These are phyloP conservation scores for Recurvomyces mirabilis DNA, from an alignment of 495 filamentous ascomycete species.

Conservation along the genomic window DNA sequence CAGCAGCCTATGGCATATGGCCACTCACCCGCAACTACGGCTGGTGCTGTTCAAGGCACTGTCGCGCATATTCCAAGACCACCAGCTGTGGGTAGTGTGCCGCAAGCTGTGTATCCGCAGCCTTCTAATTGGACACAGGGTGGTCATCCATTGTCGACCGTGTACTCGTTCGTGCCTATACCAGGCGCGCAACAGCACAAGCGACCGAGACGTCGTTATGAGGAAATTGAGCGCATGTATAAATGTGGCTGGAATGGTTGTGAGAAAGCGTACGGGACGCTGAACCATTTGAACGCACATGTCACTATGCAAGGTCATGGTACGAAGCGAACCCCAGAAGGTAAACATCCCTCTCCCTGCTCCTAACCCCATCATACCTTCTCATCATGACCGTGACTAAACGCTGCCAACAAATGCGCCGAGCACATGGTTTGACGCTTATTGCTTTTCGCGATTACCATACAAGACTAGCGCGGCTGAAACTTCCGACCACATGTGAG, in stretches of 20 bases:
- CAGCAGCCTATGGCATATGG: constrained; percentile 37
- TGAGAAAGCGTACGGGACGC: constrained; percentile 92
- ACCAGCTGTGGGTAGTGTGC: constrained; percentile 27
- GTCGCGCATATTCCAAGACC: constrained; percentile 29
- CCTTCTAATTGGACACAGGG: constrained; percentile 24
- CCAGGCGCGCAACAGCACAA: constrained; percentile 97
- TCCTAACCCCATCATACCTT: too few species aligned
- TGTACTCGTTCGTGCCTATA: constrained; percentile 97
- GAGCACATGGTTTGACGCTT: too few species aligned
- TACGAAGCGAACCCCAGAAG: constrained; percentile 86
- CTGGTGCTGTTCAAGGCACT: constrained; percentile 27
- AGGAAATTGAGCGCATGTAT: constrained; percentile 99
- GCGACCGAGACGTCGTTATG: constrained; percentile 83
- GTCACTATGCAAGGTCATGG: constrained; percentile 98
- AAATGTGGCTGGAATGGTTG: constrained; percentile 98
- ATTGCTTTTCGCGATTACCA: too few species aligned
- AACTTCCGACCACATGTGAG: too few species aligned
- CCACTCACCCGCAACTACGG: constrained; percentile 44
- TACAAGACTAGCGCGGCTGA: constrained; percentile 10
- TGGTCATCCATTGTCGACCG: constrained; percentile 44
- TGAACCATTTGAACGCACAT: constrained; percentile 94
- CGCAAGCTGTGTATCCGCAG: neutral
- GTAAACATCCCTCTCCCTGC: constrained; percentile 41
- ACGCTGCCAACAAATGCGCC: too few species aligned
- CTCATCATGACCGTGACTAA: too few species aligned